Evolutionary conservation across 768 basidiomycete genomes (phyloP).

Genomic region (Fomitopsis pulvina): DNA sequence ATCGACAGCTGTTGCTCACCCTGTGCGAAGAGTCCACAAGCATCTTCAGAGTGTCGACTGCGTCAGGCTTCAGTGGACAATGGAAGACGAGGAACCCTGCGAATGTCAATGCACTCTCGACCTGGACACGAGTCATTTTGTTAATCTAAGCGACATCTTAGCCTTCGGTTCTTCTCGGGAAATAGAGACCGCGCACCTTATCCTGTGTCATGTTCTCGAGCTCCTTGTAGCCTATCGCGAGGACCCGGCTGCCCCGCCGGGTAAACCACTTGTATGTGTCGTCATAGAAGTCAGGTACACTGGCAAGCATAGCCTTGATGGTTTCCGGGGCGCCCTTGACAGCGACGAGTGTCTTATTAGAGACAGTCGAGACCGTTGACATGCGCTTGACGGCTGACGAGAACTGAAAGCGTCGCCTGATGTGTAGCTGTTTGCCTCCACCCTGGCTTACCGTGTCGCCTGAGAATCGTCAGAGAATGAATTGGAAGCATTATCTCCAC

Average conservation of each 20-base stretch:
- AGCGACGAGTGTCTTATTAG: constrained; percentile 55
- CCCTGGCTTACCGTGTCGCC: constrained; percentile 51
- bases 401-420: constrained; percentile 95
- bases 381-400: constrained; percentile 96
- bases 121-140: constrained; percentile 72
- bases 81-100: constrained; percentile 99
- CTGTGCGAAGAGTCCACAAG: constrained; percentile 94
- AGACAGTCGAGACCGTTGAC: constrained; percentile 77
- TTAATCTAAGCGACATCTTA: constrained; percentile 57
- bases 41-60: constrained; percentile 87
- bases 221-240: constrained; percentile 87
- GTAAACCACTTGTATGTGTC: constrained; percentile 95
- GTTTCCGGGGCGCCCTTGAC: constrained; percentile 99
- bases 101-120: constrained; percentile 75
- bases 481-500: background rate
- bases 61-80: constrained; percentile 93
- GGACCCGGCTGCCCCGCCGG: constrained; percentile 85
- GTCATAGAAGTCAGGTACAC: constrained; percentile 78
- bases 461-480: constrained; percentile 12
- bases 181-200: constrained; percentile 42
- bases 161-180: background rate
- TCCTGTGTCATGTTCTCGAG: constrained; percentile 64
- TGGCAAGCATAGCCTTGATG: constrained; percentile 77
- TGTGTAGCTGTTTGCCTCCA: constrained; percentile 42
- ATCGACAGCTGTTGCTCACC: constrained; percentile 43